These are phyloP conservation scores for Hsuehochloa calcarea DNA, from an alignment of 176 grass and related monocot species.

Conservation along the genomic window DNA sequence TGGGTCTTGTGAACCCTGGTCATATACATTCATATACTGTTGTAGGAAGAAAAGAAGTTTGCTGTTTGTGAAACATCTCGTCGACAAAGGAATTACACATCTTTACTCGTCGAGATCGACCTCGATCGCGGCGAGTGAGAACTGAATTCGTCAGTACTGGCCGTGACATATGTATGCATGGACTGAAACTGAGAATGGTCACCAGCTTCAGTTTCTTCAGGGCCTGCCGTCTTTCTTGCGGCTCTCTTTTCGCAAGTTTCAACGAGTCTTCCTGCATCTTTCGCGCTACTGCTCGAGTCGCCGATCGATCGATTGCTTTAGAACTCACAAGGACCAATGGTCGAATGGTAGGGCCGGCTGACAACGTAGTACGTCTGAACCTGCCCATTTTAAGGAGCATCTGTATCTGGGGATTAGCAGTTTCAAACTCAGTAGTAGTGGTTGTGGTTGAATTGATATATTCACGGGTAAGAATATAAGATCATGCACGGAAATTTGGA, in stretches of 20 bases:
- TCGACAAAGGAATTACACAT: background rate
- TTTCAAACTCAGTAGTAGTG: background rate
- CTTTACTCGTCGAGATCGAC: constrained; percentile 15
- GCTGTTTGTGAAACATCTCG: background rate
- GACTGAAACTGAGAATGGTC: background rate
- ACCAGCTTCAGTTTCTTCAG: background rate
- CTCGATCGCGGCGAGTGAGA: constrained; percentile 10
- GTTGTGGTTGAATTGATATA: background rate
- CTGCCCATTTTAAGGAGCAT: background rate
- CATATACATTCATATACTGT: background rate
- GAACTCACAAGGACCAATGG: background rate
- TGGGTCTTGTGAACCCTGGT: background rate
- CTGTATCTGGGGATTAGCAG: background rate
- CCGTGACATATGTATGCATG: background rate
- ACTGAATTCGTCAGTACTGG: background rate
- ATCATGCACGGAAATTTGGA: background rate
- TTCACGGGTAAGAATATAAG: no score
- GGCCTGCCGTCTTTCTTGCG: background rate
- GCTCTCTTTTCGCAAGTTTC: background rate
- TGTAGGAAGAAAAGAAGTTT: background rate
- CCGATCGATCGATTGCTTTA: constrained; percentile 6
- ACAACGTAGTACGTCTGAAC: background rate
- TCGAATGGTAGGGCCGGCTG: background rate
- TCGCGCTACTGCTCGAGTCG: constrained; percentile 13
- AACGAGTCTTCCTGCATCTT: background rate